Evolutionary conservation across 139 green algal species (phyloP), one percentile per base, ranked within the genome.

Genomic region (Zygnema cylindricum): DNA sequence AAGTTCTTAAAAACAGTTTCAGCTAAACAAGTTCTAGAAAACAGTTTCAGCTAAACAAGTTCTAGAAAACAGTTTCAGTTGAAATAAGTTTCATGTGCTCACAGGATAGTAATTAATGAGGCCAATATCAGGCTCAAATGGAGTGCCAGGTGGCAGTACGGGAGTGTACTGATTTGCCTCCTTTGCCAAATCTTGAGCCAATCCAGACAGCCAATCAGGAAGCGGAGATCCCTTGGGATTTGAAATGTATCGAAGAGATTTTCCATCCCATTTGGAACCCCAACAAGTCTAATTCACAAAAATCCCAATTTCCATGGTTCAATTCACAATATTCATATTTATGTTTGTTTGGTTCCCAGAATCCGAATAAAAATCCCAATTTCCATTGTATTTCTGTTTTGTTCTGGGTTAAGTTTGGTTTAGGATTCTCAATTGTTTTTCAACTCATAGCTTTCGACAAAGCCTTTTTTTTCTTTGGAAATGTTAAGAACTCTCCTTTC

Each of bases 51-150:
- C n/a, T n/a, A n/a, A 73, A 73, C 30, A 25, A 73, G 57, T 73
- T 25, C 30, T 73, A 73, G 30, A 73, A 30, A 30, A 25, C 30
- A 30, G 30, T 30, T 73, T 25, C 57, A 30, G 30, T 25, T 25
- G 30, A 30, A n/a, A n/a, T n/a, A n/a, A n/a, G n/a, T n/a, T n/a
- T n/a, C n/a, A 86, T 43, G 25, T 43, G 1, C 82, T 87, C 69
- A 87, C 42, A 25, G 82, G 82, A 71, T 87, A 87, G 42, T 83
- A 87, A 55, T 87, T 87, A 0, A 87, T n/a, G 69, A 87, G 82
- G 42, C 82, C 69, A 21, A 87, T 82, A 40, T 87, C 82, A 30
- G 82, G 82, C 32, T 41, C 78, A 86, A 86, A 86, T 11, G 36
- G 71, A 25, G 71, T 16, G 11, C 71, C 71, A 11, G 36, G 36